A percentile compares a stretch with the other conserved stretches of the same genome.
These are phyloP conservation scores for Heliophila coronopifolia DNA, from an alignment of 441 rosid species.

Conservation along the genomic window DNA sequence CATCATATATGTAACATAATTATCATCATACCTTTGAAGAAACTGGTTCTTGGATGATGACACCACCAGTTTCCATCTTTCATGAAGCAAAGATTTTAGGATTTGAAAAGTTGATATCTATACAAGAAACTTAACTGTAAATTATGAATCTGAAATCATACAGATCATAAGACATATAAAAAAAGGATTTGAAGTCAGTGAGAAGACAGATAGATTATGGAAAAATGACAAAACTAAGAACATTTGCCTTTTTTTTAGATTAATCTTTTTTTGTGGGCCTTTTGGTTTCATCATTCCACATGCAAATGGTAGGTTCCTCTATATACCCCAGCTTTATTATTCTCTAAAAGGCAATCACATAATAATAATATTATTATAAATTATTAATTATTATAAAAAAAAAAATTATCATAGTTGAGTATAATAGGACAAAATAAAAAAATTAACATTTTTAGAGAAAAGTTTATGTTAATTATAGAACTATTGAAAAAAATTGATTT, in stretches of 20 bases:
- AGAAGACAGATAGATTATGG: slow-evolving; percentile 31
- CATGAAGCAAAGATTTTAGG: slow-evolving; percentile 23
- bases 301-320: slow-evolving; percentile 31
- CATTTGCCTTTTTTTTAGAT: slow-evolving; percentile 27
- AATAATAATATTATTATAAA: no score
- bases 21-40: slow-evolving; percentile 36
- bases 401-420: neutral
- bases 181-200: slow-evolving; percentile 28
- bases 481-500: no score
- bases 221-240: slow-evolving; percentile 28
- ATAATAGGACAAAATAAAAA: neutral
- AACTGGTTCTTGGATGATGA: slow-evolving; percentile 32
- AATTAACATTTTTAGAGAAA: no score
- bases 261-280: slow-evolving; percentile 30
- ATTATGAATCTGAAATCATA: slow-evolving; percentile 27
- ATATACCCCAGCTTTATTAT: slow-evolving; percentile 28
- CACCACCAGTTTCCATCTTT: slow-evolving; percentile 55
- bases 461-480: no score
- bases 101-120: slow-evolving; percentile 22
- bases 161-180: slow-evolving; percentile 25
- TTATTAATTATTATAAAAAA: no score
- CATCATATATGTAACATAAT: slow-evolving; percentile 1
- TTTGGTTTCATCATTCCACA: slow-evolving; percentile 29
- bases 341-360: slow-evolving; percentile 16
- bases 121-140: slow-evolving; percentile 27